Percentiles rank a stretch among this genome's conserved stretches.
These are phyloP conservation scores for Simmondsia chinensis DNA, from an alignment of 148 eudicot genomes.

Conservation along the genomic window DNA sequence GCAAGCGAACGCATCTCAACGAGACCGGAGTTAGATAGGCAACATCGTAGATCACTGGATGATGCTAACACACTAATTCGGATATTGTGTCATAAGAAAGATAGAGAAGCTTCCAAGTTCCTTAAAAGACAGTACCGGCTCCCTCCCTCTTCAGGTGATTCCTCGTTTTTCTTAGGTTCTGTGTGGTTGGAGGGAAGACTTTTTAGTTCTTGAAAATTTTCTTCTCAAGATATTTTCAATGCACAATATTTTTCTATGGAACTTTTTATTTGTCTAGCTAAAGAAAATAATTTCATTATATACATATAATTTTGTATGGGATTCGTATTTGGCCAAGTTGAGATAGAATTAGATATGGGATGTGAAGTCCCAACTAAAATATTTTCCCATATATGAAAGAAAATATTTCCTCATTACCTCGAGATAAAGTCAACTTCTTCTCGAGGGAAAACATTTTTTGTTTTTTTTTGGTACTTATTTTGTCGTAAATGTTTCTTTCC, in stretches of 20 bases:
- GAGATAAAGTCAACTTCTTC: too few relatives aligned
- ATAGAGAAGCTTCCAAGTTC: conserved; percentile 70
- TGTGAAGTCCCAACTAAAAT: too few relatives aligned
- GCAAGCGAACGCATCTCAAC: conserved; percentile 67
- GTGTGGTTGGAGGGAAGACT: background rate
- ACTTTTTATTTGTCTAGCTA: too few relatives aligned
- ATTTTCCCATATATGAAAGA: too few relatives aligned
- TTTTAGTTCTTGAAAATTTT: background rate
- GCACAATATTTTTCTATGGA: background rate
- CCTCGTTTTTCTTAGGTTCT: background rate
- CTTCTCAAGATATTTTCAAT: background rate
- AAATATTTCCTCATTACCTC: too few relatives aligned
- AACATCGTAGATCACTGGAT: conserved; percentile 34
- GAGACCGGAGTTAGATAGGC: conserved; percentile 18
- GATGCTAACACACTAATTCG: conserved; percentile 76
- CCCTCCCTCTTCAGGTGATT: conserved; percentile 83
- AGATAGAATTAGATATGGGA: too few relatives aligned
- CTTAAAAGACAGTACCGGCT: conserved; percentile 59
- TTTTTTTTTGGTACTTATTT: too few relatives aligned
- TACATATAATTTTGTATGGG: background rate
- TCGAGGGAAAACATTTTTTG: too few relatives aligned
- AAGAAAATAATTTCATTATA: too few relatives aligned
- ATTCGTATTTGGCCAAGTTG: background rate
- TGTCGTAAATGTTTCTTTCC: too few relatives aligned
- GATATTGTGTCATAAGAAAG: conserved; percentile 84